phyloP scores from a whole-genome alignment of 1,284 basidiomycete genomes.

The Erythrobasidium hasegawianum region DNA sequence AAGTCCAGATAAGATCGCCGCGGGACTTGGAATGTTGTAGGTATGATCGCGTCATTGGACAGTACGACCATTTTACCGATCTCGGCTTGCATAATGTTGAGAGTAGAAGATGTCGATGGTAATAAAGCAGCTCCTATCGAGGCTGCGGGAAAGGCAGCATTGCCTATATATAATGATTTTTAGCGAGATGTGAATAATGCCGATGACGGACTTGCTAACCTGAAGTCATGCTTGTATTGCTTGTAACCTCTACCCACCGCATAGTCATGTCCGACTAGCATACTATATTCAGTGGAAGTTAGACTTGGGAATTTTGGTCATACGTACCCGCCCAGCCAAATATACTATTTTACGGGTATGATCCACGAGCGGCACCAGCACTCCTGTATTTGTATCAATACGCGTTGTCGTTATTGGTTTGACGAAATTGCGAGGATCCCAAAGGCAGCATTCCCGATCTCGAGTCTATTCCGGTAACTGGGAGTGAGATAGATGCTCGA shows the following conservation, averaged over 20 bases:
- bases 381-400: constrained; percentile 50
- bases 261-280: constrained; percentile 51
- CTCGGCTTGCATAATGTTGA: constrained; percentile 53
- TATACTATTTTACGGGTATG: constrained; percentile 50
- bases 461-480: constrained; percentile 42
- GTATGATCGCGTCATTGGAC: constrained; percentile 50
- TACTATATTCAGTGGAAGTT: not conserved
- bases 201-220: constrained; percentile 15
- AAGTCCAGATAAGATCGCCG: constrained; percentile 53
- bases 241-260: constrained; percentile 50
- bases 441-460: constrained; percentile 41
- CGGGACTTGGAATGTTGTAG: constrained; percentile 50
- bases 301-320: not conserved
- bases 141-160: constrained; percentile 44
- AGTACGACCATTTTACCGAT: constrained; percentile 50
- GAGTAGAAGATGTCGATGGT: constrained; percentile 45
- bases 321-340: constrained; percentile 45
- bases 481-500: no score
- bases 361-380: constrained; percentile 50
- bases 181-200: not conserved
- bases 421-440: constrained; percentile 43
- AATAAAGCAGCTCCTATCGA: constrained; percentile 47
- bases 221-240: constrained; percentile 48
- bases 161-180: constrained; percentile 38
- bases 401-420: constrained; percentile 42